Evolutionary conservation across 192 early-diverging fungal species (phyloP).

Genomic region (Rhizophagus clarus): DNA sequence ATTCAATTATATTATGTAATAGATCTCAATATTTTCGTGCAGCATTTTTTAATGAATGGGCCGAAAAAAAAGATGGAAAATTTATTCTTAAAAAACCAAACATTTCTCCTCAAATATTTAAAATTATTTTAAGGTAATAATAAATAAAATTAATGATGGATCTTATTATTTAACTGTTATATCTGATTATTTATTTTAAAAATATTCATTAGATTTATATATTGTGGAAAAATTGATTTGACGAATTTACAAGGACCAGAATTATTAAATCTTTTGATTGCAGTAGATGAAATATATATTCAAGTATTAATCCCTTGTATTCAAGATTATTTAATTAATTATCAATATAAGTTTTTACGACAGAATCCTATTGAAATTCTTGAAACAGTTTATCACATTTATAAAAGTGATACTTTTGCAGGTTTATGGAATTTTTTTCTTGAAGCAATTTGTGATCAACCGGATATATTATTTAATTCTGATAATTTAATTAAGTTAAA

Average conservation of each 20-base stretch:
- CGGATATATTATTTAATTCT: neutral
- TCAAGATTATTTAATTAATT: neutral
- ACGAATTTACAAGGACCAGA: neutral
- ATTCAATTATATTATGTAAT: too few relatives aligned
- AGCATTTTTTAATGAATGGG: too few relatives aligned
- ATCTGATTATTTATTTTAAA: too few relatives aligned
- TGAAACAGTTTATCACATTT: neutral
- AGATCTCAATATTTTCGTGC: too few relatives aligned
- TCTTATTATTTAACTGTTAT: too few relatives aligned
- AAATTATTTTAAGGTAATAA: too few relatives aligned
- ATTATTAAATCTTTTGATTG: neutral
- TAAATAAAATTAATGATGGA: too few relatives aligned
- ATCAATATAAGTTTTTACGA: neutral
- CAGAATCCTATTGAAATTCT: neutral
- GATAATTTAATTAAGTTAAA: too few relatives aligned
- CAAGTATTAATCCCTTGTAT: neutral
- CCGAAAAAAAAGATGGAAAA: too few relatives aligned
- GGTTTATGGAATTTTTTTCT: neutral
- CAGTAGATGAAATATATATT: neutral
- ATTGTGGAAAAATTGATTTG: neutral
- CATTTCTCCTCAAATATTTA: too few relatives aligned
- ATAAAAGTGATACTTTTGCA: neutral
- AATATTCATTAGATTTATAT: neutral
- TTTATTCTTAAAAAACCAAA: too few relatives aligned
- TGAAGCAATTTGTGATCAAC: neutral